Conservation (phyloP, 805 yeast genomes). For the Kregervanrija delftensis region DNA sequence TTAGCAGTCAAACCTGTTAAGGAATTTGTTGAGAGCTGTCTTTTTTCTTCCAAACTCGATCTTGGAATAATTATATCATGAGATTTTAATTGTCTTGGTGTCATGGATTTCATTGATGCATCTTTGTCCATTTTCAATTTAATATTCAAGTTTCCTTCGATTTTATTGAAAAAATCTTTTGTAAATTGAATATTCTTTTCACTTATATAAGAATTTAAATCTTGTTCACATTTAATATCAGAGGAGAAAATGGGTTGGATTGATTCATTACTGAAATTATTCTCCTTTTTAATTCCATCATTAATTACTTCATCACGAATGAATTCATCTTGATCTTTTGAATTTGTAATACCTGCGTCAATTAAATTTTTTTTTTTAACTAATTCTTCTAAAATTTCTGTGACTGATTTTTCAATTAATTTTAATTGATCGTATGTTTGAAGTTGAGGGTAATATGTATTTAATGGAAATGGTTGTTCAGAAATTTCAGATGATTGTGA, state of each 20-base stretch:
- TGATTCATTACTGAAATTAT: too few relatives aligned
- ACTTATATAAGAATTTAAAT: too few relatives aligned
- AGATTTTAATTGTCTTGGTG: conserved; percentile 6
- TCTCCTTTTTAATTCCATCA: too few relatives aligned
- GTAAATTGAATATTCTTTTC: conserved; percentile 1
- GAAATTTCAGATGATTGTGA: background rate
- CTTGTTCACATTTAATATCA: too few relatives aligned
- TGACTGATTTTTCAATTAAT: conserved; percentile 9
- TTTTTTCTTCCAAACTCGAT: too few relatives aligned
- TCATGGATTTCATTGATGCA: conserved; percentile 7
- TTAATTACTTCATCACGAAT: conserved; percentile 1
- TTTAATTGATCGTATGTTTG: conserved; percentile 10
- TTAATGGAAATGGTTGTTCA: conserved; percentile 3
- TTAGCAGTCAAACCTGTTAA: too few relatives aligned
- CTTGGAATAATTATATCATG: too few relatives aligned
- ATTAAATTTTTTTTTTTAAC: conserved; percentile 8
- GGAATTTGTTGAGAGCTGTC: too few relatives aligned
- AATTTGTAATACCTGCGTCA: conserved; percentile 3
- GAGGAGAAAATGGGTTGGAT: too few relatives aligned
- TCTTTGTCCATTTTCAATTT: conserved; percentile 4
- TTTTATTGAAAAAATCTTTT: conserved; percentile 12
- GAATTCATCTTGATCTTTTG: conserved; percentile 11
- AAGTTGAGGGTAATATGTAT: conserved; percentile 2
- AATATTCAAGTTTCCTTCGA: conserved; percentile 9
- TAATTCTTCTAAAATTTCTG: conserved; percentile 8